Percentiles rank a stretch among this genome's conserved stretches.
Conservation (phyloP, 345 rosid species). For the Barbarea vulgaris region DNA sequence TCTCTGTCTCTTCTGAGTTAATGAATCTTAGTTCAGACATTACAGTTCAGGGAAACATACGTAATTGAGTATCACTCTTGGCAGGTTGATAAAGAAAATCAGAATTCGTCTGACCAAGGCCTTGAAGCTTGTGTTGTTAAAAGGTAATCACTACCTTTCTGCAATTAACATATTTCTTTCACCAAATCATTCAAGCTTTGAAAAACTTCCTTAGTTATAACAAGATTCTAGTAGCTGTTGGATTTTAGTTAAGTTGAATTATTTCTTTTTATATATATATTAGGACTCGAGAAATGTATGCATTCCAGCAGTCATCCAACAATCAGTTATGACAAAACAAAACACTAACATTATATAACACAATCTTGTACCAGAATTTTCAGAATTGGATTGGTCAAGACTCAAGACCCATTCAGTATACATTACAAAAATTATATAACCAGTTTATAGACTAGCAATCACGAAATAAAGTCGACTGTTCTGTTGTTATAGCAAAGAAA, state of each 20-base stretch:
- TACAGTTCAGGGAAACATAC: not conserved
- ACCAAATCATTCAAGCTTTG: not conserved
- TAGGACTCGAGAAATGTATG: not conserved
- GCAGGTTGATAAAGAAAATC: not conserved
- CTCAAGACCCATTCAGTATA: not conserved
- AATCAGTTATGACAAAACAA: slow-evolving; percentile 7
- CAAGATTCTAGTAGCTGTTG: not conserved
- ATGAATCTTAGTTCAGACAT: not conserved
- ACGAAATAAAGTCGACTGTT: not conserved
- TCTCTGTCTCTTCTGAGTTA: not conserved
- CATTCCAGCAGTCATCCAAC: not conserved
- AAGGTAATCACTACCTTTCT: not conserved
- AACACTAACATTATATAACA: not conserved
- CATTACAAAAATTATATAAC: not conserved
- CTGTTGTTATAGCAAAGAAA: not conserved
- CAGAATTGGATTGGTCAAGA: not conserved
- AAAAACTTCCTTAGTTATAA: not conserved
- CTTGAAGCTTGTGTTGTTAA: not conserved
- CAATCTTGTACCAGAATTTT: not conserved
- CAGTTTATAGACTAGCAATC: not conserved
- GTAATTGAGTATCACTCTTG: not conserved
- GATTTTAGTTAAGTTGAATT: not conserved
- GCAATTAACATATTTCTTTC: not conserved
- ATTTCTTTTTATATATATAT: not conserved
- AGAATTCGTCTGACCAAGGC: not conserved